Percentiles rank a stretch among this genome's conserved stretches.
Conservation (phyloP, 2,329 filamentous ascomycete species). For the Dothidotthia symphoricarpi region DNA sequence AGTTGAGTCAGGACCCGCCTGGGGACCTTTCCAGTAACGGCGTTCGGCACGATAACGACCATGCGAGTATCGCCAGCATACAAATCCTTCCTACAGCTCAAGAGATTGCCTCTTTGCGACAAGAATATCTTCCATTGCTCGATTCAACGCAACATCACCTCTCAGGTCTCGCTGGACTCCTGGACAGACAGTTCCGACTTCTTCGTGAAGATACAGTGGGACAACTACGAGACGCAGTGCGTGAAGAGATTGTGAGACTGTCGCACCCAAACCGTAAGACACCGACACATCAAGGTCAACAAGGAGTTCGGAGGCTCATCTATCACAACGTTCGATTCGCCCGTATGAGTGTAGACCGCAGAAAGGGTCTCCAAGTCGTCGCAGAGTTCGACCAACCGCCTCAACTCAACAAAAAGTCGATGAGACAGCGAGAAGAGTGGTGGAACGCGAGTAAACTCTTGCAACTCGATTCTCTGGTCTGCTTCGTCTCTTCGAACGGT, state of each 20-base stretch:
- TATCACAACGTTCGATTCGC: background rate
- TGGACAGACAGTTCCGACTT: slow-evolving; percentile 57
- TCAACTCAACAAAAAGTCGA: background rate
- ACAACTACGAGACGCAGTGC: slow-evolving; percentile 49
- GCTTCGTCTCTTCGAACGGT: slow-evolving; percentile 11
- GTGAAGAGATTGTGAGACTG: background rate
- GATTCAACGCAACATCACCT: slow-evolving; percentile 13
- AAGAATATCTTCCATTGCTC: slow-evolving; percentile 29
- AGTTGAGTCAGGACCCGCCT: slow-evolving; percentile 6
- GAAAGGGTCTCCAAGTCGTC: slow-evolving; percentile 8
- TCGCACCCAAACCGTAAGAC: background rate
- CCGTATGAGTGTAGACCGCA: slow-evolving; percentile 2
- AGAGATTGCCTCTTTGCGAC: slow-evolving; percentile 34
- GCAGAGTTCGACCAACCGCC: slow-evolving; percentile 12
- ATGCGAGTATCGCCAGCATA: slow-evolving; percentile 17
- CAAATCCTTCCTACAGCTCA: slow-evolving; percentile 20
- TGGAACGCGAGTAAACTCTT: slow-evolving; percentile 12
- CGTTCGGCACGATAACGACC: slow-evolving; percentile 22
- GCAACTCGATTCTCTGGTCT: slow-evolving; percentile 13
- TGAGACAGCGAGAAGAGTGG: slow-evolving; percentile 7
- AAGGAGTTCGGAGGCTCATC: no score
- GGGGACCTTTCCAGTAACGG: background rate
- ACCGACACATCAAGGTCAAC: no score
- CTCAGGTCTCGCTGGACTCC: slow-evolving; percentile 37
- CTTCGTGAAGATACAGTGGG: slow-evolving; percentile 56